A percentile compares a stretch with the other conserved stretches of the same genome.
Evolutionary conservation across 176 grass and related monocot genomes (phyloP).

Genomic region (Urochloa ruziziensis): DNA sequence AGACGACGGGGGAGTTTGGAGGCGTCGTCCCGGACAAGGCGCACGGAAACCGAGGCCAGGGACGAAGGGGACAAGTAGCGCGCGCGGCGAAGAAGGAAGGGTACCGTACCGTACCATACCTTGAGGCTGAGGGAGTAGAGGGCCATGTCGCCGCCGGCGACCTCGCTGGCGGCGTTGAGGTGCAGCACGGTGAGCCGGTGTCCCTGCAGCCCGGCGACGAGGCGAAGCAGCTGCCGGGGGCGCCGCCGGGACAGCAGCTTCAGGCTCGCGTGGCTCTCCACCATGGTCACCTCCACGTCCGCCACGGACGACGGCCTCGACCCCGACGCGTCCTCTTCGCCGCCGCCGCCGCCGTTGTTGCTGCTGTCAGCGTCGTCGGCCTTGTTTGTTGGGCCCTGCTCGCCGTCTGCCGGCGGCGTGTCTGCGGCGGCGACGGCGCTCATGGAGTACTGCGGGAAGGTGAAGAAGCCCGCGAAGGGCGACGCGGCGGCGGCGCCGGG

Average conservation of each 20-base stretch:
- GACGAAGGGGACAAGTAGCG: no score
- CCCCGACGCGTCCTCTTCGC: conserved; percentile 23
- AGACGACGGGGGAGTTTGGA: conserved; percentile 5
- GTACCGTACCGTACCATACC: conserved; percentile 30
- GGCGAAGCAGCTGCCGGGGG: conserved; percentile 57
- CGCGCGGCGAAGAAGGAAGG: no score
- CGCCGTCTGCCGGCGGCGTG: neutral
- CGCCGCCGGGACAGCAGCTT: conserved; percentile 51
- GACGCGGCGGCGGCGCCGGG: neutral
- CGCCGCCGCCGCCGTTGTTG: conserved; percentile 24
- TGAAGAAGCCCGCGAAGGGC: conserved; percentile 62
- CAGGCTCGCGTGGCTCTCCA: conserved; percentile 76
- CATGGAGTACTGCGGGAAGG: conserved; percentile 75
- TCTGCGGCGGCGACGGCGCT: neutral
- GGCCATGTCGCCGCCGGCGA: conserved; percentile 20
- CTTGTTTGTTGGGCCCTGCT: neutral
- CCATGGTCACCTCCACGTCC: conserved; percentile 75
- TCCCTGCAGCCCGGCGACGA: conserved; percentile 47
- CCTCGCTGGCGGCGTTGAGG: conserved; percentile 55
- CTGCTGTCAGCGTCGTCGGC: neutral
- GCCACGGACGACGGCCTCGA: conserved; percentile 44
- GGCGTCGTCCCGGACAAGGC: conserved; percentile 11
- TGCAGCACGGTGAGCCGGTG: conserved; percentile 63
- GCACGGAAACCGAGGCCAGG: neutral
- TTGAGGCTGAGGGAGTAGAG: conserved; percentile 82